Evolutionary conservation across 169 alveolate genomes (phyloP).

Genomic region (Cystoisospora suis): DNA sequence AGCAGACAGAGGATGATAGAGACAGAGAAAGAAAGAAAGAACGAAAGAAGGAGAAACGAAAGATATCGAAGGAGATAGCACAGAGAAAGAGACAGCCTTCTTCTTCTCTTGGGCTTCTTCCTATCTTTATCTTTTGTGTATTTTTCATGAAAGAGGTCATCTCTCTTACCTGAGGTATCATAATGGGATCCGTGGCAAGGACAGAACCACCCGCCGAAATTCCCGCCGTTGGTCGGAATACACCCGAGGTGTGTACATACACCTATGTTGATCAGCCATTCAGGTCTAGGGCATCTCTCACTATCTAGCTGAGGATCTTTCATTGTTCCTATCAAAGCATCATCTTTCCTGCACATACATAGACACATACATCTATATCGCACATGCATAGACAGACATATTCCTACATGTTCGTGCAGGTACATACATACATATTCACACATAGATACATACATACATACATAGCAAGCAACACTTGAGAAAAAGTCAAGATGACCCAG

Average conservation of each 20-base stretch:
- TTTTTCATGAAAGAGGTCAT: not conserved
- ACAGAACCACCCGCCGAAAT: slow-evolving; percentile 85
- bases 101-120: not conserved
- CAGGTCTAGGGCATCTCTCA: slow-evolving; percentile 83
- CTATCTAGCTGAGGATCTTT: slow-evolving; percentile 86
- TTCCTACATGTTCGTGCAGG: not conserved
- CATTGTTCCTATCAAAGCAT: slow-evolving; percentile 79
- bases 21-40: not conserved
- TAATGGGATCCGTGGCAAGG: slow-evolving; percentile 91
- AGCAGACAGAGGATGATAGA: not conserved
- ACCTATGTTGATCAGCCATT: slow-evolving; percentile 86
- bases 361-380: not conserved
- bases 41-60: not conserved
- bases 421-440: not conserved
- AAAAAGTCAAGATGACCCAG: not conserved
- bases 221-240: slow-evolving; percentile 84
- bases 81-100: not conserved
- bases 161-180: slow-evolving; percentile 79
- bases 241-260: slow-evolving; percentile 89
- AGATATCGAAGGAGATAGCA: not conserved
- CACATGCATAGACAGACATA: not conserved
- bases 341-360: slow-evolving; percentile 75
- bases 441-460: not conserved
- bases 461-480: no score
- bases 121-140: not conserved